phyloP scores from a whole-genome alignment of 495 filamentous ascomycete genomes.

The Neurospora sp. region DNA sequence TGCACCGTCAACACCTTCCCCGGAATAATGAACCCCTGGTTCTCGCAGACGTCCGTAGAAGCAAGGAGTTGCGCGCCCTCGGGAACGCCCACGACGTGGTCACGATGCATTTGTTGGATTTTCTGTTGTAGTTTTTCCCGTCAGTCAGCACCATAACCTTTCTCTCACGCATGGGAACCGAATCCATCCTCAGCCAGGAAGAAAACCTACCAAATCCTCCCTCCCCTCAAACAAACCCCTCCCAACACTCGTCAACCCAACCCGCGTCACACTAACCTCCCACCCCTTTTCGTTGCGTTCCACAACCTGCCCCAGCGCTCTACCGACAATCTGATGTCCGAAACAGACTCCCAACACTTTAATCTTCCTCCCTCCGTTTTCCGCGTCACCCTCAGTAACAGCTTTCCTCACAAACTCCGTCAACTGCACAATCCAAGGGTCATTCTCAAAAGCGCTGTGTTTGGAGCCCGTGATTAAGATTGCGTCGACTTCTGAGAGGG shows the following conservation, averaged over 20 bases:
- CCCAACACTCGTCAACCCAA: constrained; percentile 60
- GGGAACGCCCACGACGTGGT: constrained; percentile 62
- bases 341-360: constrained; percentile 77
- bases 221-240: constrained; percentile 56
- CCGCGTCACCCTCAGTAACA: background rate
- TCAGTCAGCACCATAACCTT: background rate
- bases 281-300: constrained; percentile 60
- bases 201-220: constrained; percentile 51
- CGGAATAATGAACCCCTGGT: constrained; percentile 74
- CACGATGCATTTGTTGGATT: constrained; percentile 85
- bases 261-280: constrained; percentile 68
- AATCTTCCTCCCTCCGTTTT: constrained; percentile 36
- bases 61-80: constrained; percentile 52
- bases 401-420: constrained; percentile 58
- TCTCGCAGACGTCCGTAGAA: constrained; percentile 52
- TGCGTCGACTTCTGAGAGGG: constrained; percentile 65
- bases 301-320: constrained; percentile 62
- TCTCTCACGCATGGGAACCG: background rate
- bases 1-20: constrained; percentile 66
- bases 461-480: constrained; percentile 71
- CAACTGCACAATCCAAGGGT: constrained; percentile 67
- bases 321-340: constrained; percentile 81
- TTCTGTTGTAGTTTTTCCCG: constrained; percentile 8
- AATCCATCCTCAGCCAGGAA: too few species aligned
- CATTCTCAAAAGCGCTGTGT: constrained; percentile 45